Conservation (phyloP, 345 rosid species). For the Dipteronia sinensis region DNA sequence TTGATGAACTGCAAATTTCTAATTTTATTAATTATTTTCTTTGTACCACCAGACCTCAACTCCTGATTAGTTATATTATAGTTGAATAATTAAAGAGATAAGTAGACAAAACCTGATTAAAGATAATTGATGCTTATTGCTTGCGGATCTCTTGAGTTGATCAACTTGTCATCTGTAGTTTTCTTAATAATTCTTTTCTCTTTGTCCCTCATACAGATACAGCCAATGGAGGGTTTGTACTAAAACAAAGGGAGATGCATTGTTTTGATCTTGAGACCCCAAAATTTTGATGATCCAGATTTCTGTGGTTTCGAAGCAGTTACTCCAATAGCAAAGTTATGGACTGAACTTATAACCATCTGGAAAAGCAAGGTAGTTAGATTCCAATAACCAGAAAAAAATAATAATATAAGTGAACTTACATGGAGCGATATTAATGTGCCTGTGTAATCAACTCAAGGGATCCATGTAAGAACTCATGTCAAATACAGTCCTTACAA, state of each 20-base stretch:
- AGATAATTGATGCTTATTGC: too few relatives aligned
- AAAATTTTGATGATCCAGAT: conserved; percentile 64
- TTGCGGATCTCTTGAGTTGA: too few relatives aligned
- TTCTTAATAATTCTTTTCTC: neutral
- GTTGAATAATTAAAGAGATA: neutral
- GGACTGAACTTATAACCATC: neutral
- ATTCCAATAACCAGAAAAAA: too few relatives aligned
- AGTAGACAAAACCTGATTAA: neutral
- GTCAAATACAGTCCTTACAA: too few relatives aligned
- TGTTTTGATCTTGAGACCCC: conserved; percentile 47
- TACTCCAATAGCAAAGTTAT: conserved; percentile 82
- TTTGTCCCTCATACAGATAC: conserved; percentile 1
- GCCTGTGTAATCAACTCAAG: too few relatives aligned
- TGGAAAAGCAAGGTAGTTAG: too few relatives aligned
- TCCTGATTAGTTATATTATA: neutral
- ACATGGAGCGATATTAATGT: too few relatives aligned
- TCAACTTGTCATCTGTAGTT: neutral
- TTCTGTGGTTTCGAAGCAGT: conserved; percentile 72
- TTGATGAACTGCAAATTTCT: too few relatives aligned
- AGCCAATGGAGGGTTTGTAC: conserved; percentile 82
- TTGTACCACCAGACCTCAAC: too few relatives aligned
- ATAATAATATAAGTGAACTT: too few relatives aligned
- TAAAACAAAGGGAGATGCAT: conserved; percentile 88
- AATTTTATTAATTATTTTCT: too few relatives aligned
- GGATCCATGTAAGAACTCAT: too few relatives aligned